Percentiles rank a stretch among this genome's conserved stretches.
phyloP scores from a whole-genome alignment of 2,329 filamentous ascomycete species.

The Calcarisporium arbuscula region DNA sequence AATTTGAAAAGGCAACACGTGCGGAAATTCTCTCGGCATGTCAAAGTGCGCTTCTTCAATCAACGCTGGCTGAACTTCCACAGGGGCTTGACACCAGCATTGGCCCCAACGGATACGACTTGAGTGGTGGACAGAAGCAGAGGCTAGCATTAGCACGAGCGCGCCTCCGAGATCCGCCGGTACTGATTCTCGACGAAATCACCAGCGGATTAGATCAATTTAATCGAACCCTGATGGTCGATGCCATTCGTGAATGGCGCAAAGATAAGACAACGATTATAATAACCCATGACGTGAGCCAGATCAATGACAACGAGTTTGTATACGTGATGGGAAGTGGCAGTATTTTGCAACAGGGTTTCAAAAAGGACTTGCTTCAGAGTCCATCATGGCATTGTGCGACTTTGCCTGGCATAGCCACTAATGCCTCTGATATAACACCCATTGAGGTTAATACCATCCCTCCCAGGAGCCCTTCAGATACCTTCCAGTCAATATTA shows the following conservation, averaged over 20 bases:
- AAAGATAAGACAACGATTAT: slow-evolving; percentile 80
- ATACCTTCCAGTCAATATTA: too few relatives aligned
- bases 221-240: slow-evolving; percentile 62
- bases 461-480: neutral
- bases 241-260: slow-evolving; percentile 71
- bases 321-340: slow-evolving; percentile 74
- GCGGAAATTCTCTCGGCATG: slow-evolving; percentile 56
- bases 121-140: slow-evolving; percentile 84
- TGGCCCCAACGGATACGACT: slow-evolving; percentile 58
- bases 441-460: slow-evolving; percentile 8
- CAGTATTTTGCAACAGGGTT: slow-evolving; percentile 61
- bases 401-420: slow-evolving; percentile 22
- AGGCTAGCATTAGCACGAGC: slow-evolving; percentile 75
- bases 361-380: slow-evolving; percentile 47
- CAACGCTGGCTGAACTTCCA: slow-evolving; percentile 60
- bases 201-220: slow-evolving; percentile 80
- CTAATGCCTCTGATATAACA: slow-evolving; percentile 5
- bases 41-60: slow-evolving; percentile 61
- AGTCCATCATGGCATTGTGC: slow-evolving; percentile 40
- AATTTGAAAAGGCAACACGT: slow-evolving; percentile 40
- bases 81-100: slow-evolving; percentile 66
- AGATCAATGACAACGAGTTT: slow-evolving; percentile 67
- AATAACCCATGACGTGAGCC: slow-evolving; percentile 82
- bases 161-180: slow-evolving; percentile 65
- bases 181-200: slow-evolving; percentile 83